phyloP scores from a whole-genome alignment of 192 early-diverging fungal genomes.

The Umbelopsis isabellina region DNA sequence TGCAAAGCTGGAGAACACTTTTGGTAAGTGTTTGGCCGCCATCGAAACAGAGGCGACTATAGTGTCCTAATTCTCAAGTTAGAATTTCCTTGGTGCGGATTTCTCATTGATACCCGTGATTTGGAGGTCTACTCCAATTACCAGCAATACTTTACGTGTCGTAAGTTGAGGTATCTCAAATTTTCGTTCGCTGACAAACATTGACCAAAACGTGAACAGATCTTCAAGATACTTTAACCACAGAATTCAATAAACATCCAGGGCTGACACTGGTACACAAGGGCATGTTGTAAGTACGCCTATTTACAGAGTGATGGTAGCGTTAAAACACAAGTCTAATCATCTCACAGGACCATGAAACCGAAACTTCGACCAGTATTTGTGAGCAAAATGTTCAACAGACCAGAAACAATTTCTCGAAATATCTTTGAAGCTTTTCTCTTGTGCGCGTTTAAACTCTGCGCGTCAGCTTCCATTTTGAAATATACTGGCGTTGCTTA shows the following conservation, averaged over 20 bases:
- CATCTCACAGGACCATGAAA: not conserved
- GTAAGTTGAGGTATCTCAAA: not conserved
- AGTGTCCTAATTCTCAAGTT: not conserved
- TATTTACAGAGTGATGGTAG: not conserved
- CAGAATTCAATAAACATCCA: slow-evolving; percentile 1
- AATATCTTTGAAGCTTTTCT: slow-evolving; percentile 16
- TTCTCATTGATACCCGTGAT: slow-evolving; percentile 67
- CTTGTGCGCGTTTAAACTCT: slow-evolving; percentile 3
- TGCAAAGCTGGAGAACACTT: slow-evolving; percentile 13
- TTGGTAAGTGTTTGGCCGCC: not conserved
- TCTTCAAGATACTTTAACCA: slow-evolving; percentile 8
- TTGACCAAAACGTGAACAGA: not conserved
- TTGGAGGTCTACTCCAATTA: slow-evolving; percentile 77
- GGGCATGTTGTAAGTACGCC: not conserved
- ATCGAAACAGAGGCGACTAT: no score
- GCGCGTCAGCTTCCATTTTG: not conserved
- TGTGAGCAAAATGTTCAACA: not conserved
- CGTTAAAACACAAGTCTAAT: no score
- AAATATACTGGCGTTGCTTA: not conserved
- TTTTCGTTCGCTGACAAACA: not conserved
- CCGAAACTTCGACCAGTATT: slow-evolving; percentile 4
- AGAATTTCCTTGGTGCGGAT: slow-evolving; percentile 87
- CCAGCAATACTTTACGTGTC: not conserved
- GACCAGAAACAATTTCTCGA: not conserved
- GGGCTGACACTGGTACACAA: not conserved